Conservation (phyloP, 352 stramenopile species). For the Phytopythium ostracodes region DNA sequence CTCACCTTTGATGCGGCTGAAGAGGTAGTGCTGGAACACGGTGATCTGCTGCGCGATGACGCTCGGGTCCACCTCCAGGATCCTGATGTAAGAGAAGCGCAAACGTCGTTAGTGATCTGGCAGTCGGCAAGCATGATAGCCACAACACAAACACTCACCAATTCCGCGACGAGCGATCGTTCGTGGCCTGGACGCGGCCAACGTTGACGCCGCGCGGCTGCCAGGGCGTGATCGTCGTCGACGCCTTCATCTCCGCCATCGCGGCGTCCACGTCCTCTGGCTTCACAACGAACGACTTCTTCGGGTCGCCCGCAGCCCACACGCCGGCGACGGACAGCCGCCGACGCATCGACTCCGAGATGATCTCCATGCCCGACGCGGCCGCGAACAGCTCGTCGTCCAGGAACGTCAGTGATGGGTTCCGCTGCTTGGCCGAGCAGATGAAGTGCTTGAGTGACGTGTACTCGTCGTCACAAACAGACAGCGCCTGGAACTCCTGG, state of each 20-base stretch:
- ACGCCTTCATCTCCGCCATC: slow-evolving; percentile 18
- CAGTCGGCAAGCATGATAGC: too few species aligned
- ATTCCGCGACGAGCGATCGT: slow-evolving; percentile 31
- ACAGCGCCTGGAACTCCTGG: slow-evolving; percentile 54
- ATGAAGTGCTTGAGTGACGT: slow-evolving; percentile 66
- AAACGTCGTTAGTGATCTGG: too few species aligned
- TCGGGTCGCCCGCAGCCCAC: slow-evolving; percentile 49
- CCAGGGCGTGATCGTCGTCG: slow-evolving; percentile 51
- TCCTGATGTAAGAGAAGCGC: slow-evolving; percentile 29
- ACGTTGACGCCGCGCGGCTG: slow-evolving; percentile 44
- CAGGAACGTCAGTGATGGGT: slow-evolving; percentile 59
- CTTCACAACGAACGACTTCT: slow-evolving; percentile 65
- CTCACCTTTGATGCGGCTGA: slow-evolving; percentile 84
- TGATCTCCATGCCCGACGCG: slow-evolving; percentile 71
- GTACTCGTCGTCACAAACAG: slow-evolving; percentile 72
- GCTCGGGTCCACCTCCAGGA: slow-evolving; percentile 74
- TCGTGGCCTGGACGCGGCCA: slow-evolving; percentile 18
- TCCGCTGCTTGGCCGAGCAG: slow-evolving; percentile 54
- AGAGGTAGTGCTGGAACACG: slow-evolving; percentile 83
- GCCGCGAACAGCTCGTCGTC: slow-evolving; percentile 71
- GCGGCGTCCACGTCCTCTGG: slow-evolving; percentile 28
- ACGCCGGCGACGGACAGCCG: slow-evolving; percentile 73
- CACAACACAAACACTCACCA: slow-evolving; percentile 66
- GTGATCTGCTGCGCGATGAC: slow-evolving; percentile 84
- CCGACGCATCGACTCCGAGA: slow-evolving; percentile 65